Evolutionary conservation across 2,329 filamentous ascomycete genomes (phyloP), one percentile per base, ranked within the genome.

Genomic region (Colletotrichum musae): DNA sequence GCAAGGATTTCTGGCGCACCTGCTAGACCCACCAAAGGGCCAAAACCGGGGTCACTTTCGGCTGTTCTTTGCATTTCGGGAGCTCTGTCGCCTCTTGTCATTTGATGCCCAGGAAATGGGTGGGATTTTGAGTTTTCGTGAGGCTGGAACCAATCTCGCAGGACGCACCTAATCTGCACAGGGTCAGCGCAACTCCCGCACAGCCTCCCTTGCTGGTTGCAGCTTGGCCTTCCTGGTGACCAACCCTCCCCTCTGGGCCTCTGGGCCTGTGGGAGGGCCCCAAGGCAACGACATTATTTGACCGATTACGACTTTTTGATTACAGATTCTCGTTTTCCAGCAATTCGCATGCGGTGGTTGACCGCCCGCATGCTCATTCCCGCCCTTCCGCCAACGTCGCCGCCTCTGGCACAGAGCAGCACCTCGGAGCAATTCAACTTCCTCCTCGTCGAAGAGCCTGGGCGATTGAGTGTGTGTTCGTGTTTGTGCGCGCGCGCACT

Each of bases 51-150:
- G 56, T 66, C 62, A 66, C 43, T 57, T 66, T 69, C 62, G 56
- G 62, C 43, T 66, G 62, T 60, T 66, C 50, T 66, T 50, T 61
- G 62, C 62, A 56, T 60, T 60, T 60, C 41, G 45, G 63, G 36
- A 48, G 32, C 50, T 28, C 21, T 68, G 50, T 60, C 56, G n/a
- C 32, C 32, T 60, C 62, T 51, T 66, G 56, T 51, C 50, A 69
- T 69, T 69, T 69, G 62, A 57, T 60, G 62, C 62, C 62, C 66
- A 57, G 43, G 56, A 50, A 24, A 43, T 51, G 58, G 62, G 66
- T 51, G 66, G 50, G 62, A 47, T 69, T 69, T 69, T 66, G 66
- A 69, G 66, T 69, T 69, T 66, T 66, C 50, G 45, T 66, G 62
- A 66, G 62, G 66, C 62, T 66, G 66, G 66, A 66, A 69, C 62